Evolutionary conservation across 1,284 basidiomycete genomes (phyloP).

Genomic region (Termitomyces sp.): DNA sequence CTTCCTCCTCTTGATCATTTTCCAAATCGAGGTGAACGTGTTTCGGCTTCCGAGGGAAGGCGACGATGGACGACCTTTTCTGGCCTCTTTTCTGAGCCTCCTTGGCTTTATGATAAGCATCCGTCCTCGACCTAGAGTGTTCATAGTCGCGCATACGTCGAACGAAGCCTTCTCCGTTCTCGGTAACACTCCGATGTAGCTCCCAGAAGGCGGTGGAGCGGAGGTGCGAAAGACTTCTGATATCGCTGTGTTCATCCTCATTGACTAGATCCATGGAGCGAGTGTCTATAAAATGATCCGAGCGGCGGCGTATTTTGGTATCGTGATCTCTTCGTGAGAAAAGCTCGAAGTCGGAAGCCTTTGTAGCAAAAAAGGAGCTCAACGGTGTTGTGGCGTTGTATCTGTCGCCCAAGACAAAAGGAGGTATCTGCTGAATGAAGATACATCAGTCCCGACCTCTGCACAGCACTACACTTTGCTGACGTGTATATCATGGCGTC

Average conservation of each 20-base stretch:
- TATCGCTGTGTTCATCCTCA: constrained; percentile 22
- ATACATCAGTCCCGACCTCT: constrained; percentile 9
- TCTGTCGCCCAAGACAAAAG: constrained; percentile 11
- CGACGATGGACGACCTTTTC: constrained; percentile 29
- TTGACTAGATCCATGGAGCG: constrained; percentile 17
- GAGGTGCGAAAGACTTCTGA: constrained; percentile 39
- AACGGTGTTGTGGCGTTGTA: constrained; percentile 23
- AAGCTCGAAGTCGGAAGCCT: constrained; percentile 58
- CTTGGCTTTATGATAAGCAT: constrained; percentile 32
- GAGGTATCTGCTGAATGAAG: constrained; percentile 7
- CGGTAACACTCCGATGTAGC: constrained; percentile 53
- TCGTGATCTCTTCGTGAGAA: constrained; percentile 31
- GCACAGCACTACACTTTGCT: constrained; percentile 18
- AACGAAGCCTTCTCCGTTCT: constrained; percentile 63
- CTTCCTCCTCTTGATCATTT: constrained; percentile 35
- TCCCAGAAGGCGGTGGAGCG: constrained; percentile 62
- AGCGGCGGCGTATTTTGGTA: constrained; percentile 19
- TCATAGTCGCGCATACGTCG: constrained; percentile 70
- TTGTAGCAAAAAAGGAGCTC: constrained; percentile 42
- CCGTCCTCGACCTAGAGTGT: constrained; percentile 38
- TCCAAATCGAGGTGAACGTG: constrained; percentile 1
- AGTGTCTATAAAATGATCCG: constrained; percentile 19
- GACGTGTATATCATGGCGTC: constrained; percentile 48
- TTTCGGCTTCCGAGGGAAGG: constrained; percentile 15
- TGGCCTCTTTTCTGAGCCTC: constrained; percentile 34